A percentile compares a stretch with the other conserved stretches of the same genome.
phyloP scores from a whole-genome alignment of 345 rosid genomes.

The Arabidopsis thaliana region DNA sequence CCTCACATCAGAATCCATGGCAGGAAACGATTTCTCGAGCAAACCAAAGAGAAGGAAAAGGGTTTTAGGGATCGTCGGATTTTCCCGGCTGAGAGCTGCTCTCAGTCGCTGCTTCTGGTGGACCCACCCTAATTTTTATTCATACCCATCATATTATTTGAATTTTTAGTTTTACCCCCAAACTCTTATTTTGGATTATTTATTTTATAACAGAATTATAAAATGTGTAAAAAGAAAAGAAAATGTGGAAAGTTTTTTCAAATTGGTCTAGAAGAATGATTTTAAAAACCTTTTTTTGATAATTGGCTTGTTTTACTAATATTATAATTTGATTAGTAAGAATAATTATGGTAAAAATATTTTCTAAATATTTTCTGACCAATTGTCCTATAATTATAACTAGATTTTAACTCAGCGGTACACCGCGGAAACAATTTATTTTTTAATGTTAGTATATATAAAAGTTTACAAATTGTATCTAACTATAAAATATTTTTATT shows the following conservation, averaged over 20 bases:
- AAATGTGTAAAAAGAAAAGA: too few relatives aligned
- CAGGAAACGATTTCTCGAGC: neutral
- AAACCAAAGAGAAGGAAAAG: neutral
- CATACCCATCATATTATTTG: too few relatives aligned
- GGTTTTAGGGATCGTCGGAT: conserved; percentile 34
- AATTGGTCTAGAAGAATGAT: neutral
- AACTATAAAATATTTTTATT: too few relatives aligned
- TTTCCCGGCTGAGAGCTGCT: conserved; percentile 32
- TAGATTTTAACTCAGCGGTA: too few relatives aligned
- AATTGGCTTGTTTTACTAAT: neutral
- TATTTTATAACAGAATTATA: too few relatives aligned
- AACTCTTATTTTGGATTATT: neutral
- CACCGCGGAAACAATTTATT: too few relatives aligned
- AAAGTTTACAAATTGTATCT: too few relatives aligned
- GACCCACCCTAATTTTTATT: neutral
- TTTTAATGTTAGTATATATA: too few relatives aligned
- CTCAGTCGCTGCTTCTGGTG: neutral
- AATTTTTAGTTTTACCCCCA: neutral
- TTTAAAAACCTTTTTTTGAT: neutral
- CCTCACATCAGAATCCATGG: conserved; percentile 41
- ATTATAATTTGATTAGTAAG: neutral
- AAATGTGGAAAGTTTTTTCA: too few relatives aligned
- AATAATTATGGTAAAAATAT: neutral
- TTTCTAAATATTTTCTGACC: too few relatives aligned
- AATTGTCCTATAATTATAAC: too few relatives aligned